phyloP scores from a whole-genome alignment of 305 asterid species.

The Lippia alba region DNA sequence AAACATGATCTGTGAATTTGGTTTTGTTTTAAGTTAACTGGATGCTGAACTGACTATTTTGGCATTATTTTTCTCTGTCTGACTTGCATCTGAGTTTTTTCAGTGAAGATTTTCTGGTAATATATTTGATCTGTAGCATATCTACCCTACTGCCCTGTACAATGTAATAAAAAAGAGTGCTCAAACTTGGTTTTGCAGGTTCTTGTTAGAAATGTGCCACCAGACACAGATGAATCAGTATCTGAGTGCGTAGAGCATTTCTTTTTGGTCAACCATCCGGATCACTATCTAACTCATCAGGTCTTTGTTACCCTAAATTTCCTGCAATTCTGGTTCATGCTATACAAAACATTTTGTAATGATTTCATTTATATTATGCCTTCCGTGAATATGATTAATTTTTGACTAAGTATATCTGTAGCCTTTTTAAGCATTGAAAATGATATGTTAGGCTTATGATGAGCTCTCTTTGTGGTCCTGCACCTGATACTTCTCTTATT shows the following conservation, averaged over 20 bases:
- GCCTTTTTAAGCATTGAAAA: not conserved
- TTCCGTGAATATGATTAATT: slow-evolving; percentile 13
- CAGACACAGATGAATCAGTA: slow-evolving; percentile 90
- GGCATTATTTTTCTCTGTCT: not conserved
- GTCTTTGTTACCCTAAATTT: slow-evolving; percentile 41
- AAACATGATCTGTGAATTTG: no score
- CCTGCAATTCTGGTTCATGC: slow-evolving; percentile 10
- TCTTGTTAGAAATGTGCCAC: slow-evolving; percentile 91
- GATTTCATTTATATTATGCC: not conserved
- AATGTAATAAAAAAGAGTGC: slow-evolving; percentile 23
- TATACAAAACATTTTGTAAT: not conserved
- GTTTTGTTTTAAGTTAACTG: not conserved
- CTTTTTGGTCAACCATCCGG: slow-evolving; percentile 98
- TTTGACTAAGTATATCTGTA: not conserved
- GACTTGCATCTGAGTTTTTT: not conserved
- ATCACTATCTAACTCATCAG: slow-evolving; percentile 92
- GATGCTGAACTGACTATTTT: not conserved
- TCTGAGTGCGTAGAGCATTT: slow-evolving; percentile 91
- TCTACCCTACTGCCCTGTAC: slow-evolving; percentile 12
- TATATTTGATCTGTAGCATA: not conserved
- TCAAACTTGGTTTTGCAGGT: slow-evolving; percentile 59
- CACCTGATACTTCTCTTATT: not conserved
- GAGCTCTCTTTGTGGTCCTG: not conserved
- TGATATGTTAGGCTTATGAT: not conserved
- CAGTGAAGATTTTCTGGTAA: no score